Evolutionary conservation across 1,284 basidiomycete genomes (phyloP), one percentile per base, ranked within the genome.

Genomic region (Naganishia sp.): DNA sequence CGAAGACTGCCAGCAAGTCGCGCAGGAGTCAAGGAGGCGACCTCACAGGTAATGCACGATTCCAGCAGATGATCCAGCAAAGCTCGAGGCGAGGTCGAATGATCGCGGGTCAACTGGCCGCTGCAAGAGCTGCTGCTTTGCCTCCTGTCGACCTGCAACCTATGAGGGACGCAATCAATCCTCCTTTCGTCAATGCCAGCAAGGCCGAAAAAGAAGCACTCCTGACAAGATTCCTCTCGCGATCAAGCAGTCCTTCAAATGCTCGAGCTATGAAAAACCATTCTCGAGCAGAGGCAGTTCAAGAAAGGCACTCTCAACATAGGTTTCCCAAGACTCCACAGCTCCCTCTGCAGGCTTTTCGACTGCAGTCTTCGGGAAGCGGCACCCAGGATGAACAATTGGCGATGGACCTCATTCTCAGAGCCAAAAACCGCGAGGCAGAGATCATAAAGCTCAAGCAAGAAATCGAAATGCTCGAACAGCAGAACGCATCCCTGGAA

Each of bases 391-490:
- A 61, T 25, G 59, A 61, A 42, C 28, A 61, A n/a, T 6, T 50
- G 16, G 59, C 59, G 10, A 50, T 52, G n/a, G 39, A 52, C 36
- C 49, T 61, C 16, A 50, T 61, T 13, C 50, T 52, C 28, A 39
- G 49, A 18, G 59, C 59, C 23, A 39, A 42, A 43, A 36, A 61
- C 39, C 48, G 59, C 15, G 59, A 61, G 28, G 48, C 48, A 25
- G 48, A 61, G 33, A 61, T 61, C 23, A 16, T 16, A 6, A 52
- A 25, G 49, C 48, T 43, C 10, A 49, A n/a, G 49, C n/a, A 25
- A 6, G 15, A 43, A 43, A 28, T 61, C 13, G 16, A 61, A 11
- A 28, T 6, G 31, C 48, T 61, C 3, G 21, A 42, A 10, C 21
- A 18, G 15, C 48, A 42, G 25, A 42, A 39, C 21, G 36, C 48